phyloP scores from a whole-genome alignment of 345 rosid species.

The Euphorbia lathyris region DNA sequence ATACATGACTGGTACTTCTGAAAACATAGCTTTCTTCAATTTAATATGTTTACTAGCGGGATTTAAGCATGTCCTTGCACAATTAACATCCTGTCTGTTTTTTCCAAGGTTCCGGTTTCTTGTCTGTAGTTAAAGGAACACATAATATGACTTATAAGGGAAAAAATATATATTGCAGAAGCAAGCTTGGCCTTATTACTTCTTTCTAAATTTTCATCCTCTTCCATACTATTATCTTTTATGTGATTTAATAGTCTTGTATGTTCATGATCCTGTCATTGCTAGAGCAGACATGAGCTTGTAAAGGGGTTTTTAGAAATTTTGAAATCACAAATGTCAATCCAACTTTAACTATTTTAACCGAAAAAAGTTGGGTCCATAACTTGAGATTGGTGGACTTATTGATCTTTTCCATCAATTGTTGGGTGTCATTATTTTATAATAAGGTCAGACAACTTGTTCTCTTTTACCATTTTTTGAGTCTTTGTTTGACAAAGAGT shows the following conservation, averaged over 20 bases:
- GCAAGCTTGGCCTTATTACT: not conserved
- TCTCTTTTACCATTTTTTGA: not conserved
- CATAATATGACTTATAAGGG: too few relatives aligned
- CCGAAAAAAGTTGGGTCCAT: too few relatives aligned
- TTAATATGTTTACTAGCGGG: not conserved
- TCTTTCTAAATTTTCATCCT: too few relatives aligned
- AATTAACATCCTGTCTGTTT: not conserved
- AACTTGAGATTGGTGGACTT: too few relatives aligned
- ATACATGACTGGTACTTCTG: constrained; percentile 65
- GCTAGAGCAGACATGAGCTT: too few relatives aligned
- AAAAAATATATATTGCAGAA: not conserved
- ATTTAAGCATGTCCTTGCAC: not conserved
- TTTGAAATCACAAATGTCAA: too few relatives aligned
- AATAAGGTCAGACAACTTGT: not conserved
- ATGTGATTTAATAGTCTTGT: too few relatives aligned
- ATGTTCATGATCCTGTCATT: too few relatives aligned
- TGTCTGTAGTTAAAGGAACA: not conserved
- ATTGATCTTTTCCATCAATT: too few relatives aligned
- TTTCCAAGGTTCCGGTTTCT: not conserved
- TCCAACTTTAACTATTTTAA: too few relatives aligned
- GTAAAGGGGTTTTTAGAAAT: too few relatives aligned
- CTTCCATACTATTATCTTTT: too few relatives aligned
- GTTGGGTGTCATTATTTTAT: not conserved
- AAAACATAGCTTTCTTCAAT: not conserved
- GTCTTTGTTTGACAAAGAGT: not conserved